phyloP scores from a whole-genome alignment of 169 alveolate species.

The Ichthyophthirius multifiliis region DNA sequence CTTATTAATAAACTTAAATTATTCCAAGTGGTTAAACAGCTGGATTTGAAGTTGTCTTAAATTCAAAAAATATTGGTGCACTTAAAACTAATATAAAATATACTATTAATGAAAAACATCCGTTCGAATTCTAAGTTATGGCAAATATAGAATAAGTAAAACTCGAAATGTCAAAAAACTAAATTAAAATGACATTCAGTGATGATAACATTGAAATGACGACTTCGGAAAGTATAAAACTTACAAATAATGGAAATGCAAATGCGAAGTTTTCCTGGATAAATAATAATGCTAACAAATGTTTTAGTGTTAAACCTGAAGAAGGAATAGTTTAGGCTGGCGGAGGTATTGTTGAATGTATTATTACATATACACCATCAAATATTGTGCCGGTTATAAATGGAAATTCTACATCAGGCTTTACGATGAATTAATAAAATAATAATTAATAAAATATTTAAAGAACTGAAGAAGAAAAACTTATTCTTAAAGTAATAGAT shows the following conservation, averaged over 20 bases:
- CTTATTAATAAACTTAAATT: constrained; percentile 67
- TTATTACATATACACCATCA: constrained; percentile 56
- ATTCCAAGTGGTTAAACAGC: constrained; percentile 82
- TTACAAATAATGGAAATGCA: constrained; percentile 84
- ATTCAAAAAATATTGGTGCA: constrained; percentile 61
- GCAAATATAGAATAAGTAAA: constrained; percentile 75
- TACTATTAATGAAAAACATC: constrained; percentile 76
- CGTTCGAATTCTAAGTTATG: constrained; percentile 68
- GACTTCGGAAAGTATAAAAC: constrained; percentile 55
- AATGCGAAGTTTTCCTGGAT: constrained; percentile 70
- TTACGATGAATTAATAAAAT: neutral
- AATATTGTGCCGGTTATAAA: neutral
- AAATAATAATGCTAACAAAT: constrained; percentile 27
- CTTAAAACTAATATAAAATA: constrained; percentile 65
- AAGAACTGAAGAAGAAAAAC: constrained; percentile 60
- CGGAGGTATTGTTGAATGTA: constrained; percentile 37
- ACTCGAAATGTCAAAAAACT: constrained; percentile 64
- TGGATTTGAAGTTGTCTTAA: constrained; percentile 74
- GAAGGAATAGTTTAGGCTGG: constrained; percentile 54
- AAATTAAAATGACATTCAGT: constrained; percentile 66
- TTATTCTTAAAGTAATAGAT: constrained; percentile 56
- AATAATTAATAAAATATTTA: constrained; percentile 30
- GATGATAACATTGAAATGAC: constrained; percentile 85
- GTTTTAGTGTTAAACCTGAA: constrained; percentile 33
- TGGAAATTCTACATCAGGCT: neutral